phyloP scores from a whole-genome alignment of 1,284 basidiomycete genomes.

The Marasmius oreades region DNA sequence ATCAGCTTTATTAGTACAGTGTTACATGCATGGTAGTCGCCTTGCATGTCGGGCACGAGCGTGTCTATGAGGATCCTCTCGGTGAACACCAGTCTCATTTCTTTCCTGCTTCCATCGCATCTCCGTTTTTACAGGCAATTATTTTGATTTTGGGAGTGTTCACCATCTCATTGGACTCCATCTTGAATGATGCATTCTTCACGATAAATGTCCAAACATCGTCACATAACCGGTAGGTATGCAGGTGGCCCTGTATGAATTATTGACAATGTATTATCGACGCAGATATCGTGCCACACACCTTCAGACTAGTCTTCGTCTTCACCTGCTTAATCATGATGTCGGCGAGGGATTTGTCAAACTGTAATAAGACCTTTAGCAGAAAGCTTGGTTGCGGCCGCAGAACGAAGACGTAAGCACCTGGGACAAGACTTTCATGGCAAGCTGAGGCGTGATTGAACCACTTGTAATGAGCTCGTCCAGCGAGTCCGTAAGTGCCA shows the following conservation, averaged over 20 bases:
- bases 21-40: background rate
- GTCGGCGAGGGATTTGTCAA: slow-evolving; percentile 92
- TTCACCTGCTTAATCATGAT: slow-evolving; percentile 89
- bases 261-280: too few relatives aligned
- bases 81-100: slow-evolving; percentile 15
- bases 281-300: slow-evolving; percentile 27
- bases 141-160: slow-evolving; percentile 85
- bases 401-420: slow-evolving; percentile 36
- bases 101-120: slow-evolving; percentile 56
- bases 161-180: slow-evolving; percentile 86
- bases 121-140: slow-evolving; percentile 92
- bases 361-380: slow-evolving; percentile 44
- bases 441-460: slow-evolving; percentile 94
- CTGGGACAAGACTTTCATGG: slow-evolving; percentile 96
- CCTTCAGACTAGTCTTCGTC: slow-evolving; percentile 89
- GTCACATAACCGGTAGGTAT: slow-evolving; percentile 92
- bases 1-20: background rate
- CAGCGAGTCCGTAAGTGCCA: slow-evolving; percentile 94
- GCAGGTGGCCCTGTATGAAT: slow-evolving; percentile 71
- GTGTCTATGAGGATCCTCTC: background rate
- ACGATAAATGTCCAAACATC: slow-evolving; percentile 98
- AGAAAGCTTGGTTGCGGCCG: slow-evolving; percentile 7
- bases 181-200: slow-evolving; percentile 88
- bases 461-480: slow-evolving; percentile 98
- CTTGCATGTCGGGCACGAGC: background rate